phyloP scores from a whole-genome alignment of 1,139 yeast species.

The Saccharomyces hybrid region DNA sequence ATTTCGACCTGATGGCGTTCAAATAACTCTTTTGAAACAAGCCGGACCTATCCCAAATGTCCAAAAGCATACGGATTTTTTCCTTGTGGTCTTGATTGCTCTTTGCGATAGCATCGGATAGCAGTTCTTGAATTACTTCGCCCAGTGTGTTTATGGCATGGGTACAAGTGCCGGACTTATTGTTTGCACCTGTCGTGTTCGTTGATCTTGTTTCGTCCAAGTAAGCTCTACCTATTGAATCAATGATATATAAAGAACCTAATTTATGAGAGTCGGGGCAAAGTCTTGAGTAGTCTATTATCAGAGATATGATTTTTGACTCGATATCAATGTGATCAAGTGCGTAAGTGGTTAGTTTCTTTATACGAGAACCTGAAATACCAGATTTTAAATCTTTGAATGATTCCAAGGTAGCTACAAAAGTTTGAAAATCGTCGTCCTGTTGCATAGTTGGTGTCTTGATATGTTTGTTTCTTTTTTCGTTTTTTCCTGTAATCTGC shows the following conservation, averaged over 20 bases:
- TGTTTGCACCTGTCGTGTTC: slow-evolving; percentile 37
- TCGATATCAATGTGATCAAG: slow-evolving; percentile 51
- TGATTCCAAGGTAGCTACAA: slow-evolving; percentile 65
- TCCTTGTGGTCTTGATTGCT: slow-evolving; percentile 48
- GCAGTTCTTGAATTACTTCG: slow-evolving; percentile 48
- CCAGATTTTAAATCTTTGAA: slow-evolving; percentile 77
- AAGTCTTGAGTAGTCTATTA: slow-evolving; percentile 54
- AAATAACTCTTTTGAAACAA: slow-evolving; percentile 60
- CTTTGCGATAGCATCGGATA: slow-evolving; percentile 53
- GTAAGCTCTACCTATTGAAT: slow-evolving; percentile 82
- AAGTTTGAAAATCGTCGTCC: slow-evolving; percentile 41
- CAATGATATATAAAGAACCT: slow-evolving; percentile 86
- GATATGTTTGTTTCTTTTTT: neutral
- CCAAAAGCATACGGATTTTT: slow-evolving; percentile 75
- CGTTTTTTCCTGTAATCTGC: neutral
- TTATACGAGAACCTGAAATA: slow-evolving; percentile 91
- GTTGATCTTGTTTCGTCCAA: slow-evolving; percentile 63
- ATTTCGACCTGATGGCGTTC: slow-evolving; percentile 48
- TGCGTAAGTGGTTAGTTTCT: slow-evolving; percentile 73
- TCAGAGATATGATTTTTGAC: slow-evolving; percentile 23
- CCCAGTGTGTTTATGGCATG: slow-evolving; percentile 62
- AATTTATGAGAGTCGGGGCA: slow-evolving; percentile 78
- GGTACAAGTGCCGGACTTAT: slow-evolving; percentile 64
- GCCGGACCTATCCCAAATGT: slow-evolving; percentile 85
- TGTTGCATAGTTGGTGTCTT: slow-evolving; percentile 4